Evolutionary conservation across 139 green algal genomes (phyloP).

Genomic region (Deuterostichococcus epilithicus): DNA sequence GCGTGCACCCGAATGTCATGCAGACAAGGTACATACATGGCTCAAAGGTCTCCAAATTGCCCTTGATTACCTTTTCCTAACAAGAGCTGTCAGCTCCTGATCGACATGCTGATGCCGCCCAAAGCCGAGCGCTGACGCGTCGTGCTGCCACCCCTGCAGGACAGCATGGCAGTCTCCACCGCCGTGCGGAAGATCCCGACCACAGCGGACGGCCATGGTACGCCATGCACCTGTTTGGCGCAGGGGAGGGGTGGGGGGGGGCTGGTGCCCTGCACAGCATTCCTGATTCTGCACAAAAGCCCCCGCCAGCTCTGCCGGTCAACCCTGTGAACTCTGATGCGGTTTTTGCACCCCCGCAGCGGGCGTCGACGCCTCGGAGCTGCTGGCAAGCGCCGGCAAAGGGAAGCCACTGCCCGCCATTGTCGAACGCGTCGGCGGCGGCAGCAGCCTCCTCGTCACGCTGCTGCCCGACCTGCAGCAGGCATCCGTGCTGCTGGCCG

Average conservation of each 20-base stretch:
- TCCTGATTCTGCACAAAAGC: neutral
- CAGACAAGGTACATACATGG: too few species aligned
- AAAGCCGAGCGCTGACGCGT: too few species aligned
- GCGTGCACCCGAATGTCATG: too few species aligned
- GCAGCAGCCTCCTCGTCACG: slow-evolving; percentile 67
- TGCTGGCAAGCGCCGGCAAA: slow-evolving; percentile 71
- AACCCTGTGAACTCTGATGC: neutral
- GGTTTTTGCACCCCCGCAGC: neutral
- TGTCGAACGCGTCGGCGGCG: slow-evolving; percentile 82
- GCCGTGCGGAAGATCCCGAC: slow-evolving; percentile 31
- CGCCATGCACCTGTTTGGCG: too few species aligned
- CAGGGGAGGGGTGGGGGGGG: too few species aligned
- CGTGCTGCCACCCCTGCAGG: too few species aligned
- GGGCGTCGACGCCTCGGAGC: slow-evolving; percentile 44
- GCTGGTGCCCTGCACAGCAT: neutral
- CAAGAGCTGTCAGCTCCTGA: too few species aligned
- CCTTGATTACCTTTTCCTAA: too few species aligned
- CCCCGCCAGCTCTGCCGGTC: neutral
- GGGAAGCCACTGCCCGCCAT: slow-evolving; percentile 71
- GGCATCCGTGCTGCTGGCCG: slow-evolving; percentile 68
- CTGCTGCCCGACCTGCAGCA: slow-evolving; percentile 63
- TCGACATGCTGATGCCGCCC: too few species aligned
- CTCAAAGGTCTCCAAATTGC: too few species aligned
- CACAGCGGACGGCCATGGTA: slow-evolving; percentile 4
- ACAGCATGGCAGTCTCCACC: slow-evolving; percentile 32